These are phyloP conservation scores for Blastomyces percursus DNA, from an alignment of 2,329 filamentous ascomycete genomes.

Conservation along the genomic window DNA sequence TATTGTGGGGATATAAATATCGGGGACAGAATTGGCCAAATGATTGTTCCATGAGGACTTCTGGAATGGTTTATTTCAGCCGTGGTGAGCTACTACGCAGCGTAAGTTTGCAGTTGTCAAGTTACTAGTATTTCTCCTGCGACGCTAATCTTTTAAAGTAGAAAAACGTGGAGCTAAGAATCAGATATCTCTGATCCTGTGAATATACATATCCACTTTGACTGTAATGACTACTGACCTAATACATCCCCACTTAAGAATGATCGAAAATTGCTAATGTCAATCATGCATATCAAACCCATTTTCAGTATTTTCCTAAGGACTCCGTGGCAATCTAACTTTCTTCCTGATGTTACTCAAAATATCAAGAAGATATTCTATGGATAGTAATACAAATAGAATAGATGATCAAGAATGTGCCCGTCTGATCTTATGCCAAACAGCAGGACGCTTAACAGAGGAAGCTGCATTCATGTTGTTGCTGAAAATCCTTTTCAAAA, in stretches of 20 bases:
- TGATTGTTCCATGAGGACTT: not conserved
- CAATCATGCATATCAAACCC: not conserved
- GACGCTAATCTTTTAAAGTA: not conserved
- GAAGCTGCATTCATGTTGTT: too few relatives aligned
- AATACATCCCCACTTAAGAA: not conserved
- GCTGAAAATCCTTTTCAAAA: too few relatives aligned
- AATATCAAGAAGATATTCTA: not conserved
- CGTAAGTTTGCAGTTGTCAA: not conserved
- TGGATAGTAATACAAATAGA: not conserved
- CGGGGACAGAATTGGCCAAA: not conserved
- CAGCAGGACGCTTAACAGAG: too few relatives aligned
- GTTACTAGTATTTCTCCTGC: not conserved
- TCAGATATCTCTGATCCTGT: not conserved
- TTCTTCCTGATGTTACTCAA: not conserved
- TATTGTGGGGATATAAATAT: not conserved
- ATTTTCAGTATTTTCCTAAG: not conserved
- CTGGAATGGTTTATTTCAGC: not conserved
- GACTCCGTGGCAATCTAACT: not conserved
- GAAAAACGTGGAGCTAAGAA: not conserved
- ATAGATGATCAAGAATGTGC: not conserved
- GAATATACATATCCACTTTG: not conserved
- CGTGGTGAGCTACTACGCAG: not conserved
- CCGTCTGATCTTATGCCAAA: not conserved
- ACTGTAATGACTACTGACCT: not conserved
- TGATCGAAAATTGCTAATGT: not conserved